A percentile compares a stretch with the other conserved stretches of the same genome.
phyloP scores from a whole-genome alignment of 2,329 filamentous ascomycete species.

The Apiospora koreana region DNA sequence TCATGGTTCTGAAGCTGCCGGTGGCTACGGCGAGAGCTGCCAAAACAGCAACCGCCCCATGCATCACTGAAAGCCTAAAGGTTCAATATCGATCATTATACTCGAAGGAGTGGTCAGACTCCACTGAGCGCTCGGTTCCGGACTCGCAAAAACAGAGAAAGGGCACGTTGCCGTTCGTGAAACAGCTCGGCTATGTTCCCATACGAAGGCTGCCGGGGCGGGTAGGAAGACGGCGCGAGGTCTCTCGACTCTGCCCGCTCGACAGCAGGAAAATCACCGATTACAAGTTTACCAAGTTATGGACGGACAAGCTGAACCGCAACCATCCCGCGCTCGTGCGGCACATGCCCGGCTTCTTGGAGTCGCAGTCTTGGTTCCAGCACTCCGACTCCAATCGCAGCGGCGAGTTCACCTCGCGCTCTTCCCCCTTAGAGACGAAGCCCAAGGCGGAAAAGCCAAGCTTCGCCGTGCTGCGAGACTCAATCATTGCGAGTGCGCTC shows the following conservation, averaged over 20 bases:
- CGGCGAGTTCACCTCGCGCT: neutral
- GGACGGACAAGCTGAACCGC: neutral
- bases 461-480: neutral
- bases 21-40: neutral
- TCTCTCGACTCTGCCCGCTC: neutral
- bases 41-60: neutral
- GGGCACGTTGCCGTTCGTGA: neutral
- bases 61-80: neutral
- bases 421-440: neutral
- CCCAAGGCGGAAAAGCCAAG: neutral
- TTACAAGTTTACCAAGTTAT: neutral
- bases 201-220: neutral
- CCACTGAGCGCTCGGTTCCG: neutral
- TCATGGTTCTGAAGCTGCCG: neutral
- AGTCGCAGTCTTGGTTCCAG: slow-evolving; percentile 6
- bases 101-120: neutral
- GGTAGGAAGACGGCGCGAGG: neutral
- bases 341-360: slow-evolving; percentile 1
- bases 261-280: neutral
- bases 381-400: neutral
- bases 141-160: neutral
- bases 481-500: neutral
- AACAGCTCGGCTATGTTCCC: neutral
- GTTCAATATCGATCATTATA: neutral
- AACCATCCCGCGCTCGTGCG: neutral